These are phyloP conservation scores for Misopates orontium DNA, from an alignment of 257 asterid species.

Conservation along the genomic window DNA sequence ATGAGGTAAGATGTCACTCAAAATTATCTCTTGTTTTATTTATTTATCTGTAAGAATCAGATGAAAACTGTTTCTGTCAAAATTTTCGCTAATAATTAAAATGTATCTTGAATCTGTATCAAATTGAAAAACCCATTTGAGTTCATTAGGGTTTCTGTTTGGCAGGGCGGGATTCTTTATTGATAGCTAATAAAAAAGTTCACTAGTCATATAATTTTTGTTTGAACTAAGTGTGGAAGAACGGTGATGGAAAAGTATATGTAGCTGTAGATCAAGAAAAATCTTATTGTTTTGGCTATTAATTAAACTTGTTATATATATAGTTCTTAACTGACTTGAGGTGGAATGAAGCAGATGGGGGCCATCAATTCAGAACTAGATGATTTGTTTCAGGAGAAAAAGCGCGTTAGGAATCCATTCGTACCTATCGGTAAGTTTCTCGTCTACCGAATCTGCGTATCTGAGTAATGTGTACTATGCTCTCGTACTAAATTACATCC, in stretches of 20 bases:
- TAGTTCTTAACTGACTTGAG: constrained; percentile 14
- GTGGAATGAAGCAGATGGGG: constrained; percentile 56
- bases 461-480: not conserved
- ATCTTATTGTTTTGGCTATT: too few relatives aligned
- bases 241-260: not conserved
- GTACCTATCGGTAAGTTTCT: constrained; percentile 73
- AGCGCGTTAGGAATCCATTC: constrained; percentile 71
- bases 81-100: too few relatives aligned
- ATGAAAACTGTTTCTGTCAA: too few relatives aligned
- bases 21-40: too few relatives aligned
- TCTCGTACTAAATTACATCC: too few relatives aligned
- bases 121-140: not conserved
- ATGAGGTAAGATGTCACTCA: too few relatives aligned
- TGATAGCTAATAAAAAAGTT: too few relatives aligned
- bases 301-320: not conserved
- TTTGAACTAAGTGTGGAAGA: too few relatives aligned
- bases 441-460: not conserved
- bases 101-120: too few relatives aligned
- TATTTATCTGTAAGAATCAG: too few relatives aligned
- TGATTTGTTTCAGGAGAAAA: constrained; percentile 58
- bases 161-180: too few relatives aligned
- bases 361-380: constrained; percentile 63
- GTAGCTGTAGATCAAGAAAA: not conserved
- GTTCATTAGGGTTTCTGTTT: not conserved
- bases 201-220: too few relatives aligned